Evolutionary conservation across 164 flowering plant species (phyloP), one percentile per base, ranked within the genome.

Genomic region (Stephania cephalantha): DNA sequence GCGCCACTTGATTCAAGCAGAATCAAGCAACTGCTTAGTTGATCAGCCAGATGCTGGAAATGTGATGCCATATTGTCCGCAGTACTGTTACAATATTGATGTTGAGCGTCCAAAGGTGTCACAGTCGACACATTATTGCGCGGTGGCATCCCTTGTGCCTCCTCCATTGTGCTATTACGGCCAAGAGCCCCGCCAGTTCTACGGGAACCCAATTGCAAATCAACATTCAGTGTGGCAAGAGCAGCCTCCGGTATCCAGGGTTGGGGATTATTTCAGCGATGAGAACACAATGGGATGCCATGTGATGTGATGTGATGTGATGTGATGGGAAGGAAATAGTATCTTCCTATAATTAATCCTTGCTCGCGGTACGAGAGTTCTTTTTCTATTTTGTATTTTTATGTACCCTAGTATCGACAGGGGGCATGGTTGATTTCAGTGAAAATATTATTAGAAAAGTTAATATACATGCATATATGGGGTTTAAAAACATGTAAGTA

Each of bases 261-360:
- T 80, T 7, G 84, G 83, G 30, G 87, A 86, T 75, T 85, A 85
- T 74, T 87, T 86, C 77, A 84, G 81, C 44, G 90, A 85, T 46
- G 90, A 87, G 46, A 86, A 87, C 70, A 82, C 88, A 1, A 76
- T 81, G 8, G 90, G 90, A 53, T 88, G 90, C 77, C 63, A 70
- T 61, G 77, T 86, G 7, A 88, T 88, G 90, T 85, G 78, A 83
- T 61, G 6, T 1, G 64, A 13, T 55, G 64, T 13, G 64, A 83
- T 61, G 6, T 1, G 64, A 13, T 55, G 64, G 3, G 64, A 5
- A 58, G n/a, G 65, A 58, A 58, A 20, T 20, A 58, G 65, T 58
- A 58, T 15, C 0, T 58, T 2, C 4, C 4, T 35, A 2, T 35
- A 35, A 35, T 35, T 0, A 35, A 35, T 35, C 42, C 1, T 35